phyloP scores from a whole-genome alignment of 805 yeast species.

The Sungouiella thailandica region DNA sequence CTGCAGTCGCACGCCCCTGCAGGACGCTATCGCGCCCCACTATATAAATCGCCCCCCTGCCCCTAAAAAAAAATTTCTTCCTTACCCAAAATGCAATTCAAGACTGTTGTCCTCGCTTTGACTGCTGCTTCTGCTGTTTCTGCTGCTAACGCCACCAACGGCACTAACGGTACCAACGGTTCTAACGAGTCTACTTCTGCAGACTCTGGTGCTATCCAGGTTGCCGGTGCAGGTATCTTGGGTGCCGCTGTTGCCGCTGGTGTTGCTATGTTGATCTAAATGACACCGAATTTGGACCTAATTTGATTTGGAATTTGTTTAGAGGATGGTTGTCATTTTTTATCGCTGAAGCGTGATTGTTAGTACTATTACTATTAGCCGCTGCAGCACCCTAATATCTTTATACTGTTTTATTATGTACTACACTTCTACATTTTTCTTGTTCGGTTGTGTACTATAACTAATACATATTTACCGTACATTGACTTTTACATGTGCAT shows the following conservation, averaged over 20 bases:
- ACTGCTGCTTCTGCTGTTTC: conserved; percentile 34
- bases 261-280: conserved; percentile 37
- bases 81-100: conserved; percentile 33
- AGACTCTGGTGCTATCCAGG: conserved; percentile 29
- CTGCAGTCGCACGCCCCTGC: too few species aligned
- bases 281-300: conserved; percentile 4
- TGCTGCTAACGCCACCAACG: conserved; percentile 28
- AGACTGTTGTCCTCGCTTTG: conserved; percentile 32
- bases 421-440: too few species aligned
- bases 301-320: conserved; percentile 5
- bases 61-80: background rate
- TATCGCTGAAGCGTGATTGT: conserved; percentile 5
- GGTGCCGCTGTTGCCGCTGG: conserved; percentile 28
- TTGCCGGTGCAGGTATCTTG: conserved; percentile 28
- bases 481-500: too few species aligned
- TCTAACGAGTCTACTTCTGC: conserved; percentile 20
- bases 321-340: conserved; percentile 3
- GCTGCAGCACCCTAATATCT: too few species aligned
- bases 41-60: too few species aligned
- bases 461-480: too few species aligned
- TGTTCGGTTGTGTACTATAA: too few species aligned
- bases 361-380: background rate
- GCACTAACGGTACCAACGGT: conserved; percentile 12
- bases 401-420: too few species aligned
- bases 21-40: too few species aligned